Percentiles rank a stretch among this genome's conserved stretches.
Evolutionary conservation across 257 asterid genomes (phyloP).

Genomic region (Fraxinus pennsylvanica): DNA sequence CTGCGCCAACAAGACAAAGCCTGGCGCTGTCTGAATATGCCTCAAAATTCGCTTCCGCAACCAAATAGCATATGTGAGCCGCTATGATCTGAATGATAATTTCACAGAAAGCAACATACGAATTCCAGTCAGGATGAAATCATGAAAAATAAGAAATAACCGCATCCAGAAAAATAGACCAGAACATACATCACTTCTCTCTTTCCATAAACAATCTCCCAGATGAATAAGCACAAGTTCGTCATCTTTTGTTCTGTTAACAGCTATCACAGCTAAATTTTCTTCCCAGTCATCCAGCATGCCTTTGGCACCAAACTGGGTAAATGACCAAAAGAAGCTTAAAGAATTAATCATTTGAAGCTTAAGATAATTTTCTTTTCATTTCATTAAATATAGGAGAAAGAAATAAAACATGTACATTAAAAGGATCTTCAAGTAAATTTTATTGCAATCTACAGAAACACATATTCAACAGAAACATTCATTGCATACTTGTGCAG

Average conservation of each 20-base stretch:
- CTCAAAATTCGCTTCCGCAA: constrained; percentile 90
- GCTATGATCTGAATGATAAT: constrained; percentile 64
- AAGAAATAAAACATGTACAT: not conserved
- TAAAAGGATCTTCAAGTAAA: constrained; percentile 6
- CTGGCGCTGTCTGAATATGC: constrained; percentile 86
- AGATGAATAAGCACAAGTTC: constrained; percentile 95
- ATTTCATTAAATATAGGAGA: constrained; percentile 7
- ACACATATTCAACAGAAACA: constrained; percentile 17
- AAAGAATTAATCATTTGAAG: constrained; percentile 7
- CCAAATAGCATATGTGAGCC: constrained; percentile 94
- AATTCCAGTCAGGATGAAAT: constrained; percentile 10
- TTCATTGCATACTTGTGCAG: constrained; percentile 60
- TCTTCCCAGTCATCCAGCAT: constrained; percentile 98
- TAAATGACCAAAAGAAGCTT: constrained; percentile 19
- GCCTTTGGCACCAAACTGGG: constrained; percentile 65
- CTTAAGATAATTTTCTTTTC: not conserved
- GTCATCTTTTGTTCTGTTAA: constrained; percentile 93
- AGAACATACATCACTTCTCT: constrained; percentile 81
- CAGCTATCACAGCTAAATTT: constrained; percentile 91
- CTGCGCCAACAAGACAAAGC: constrained; percentile 94
- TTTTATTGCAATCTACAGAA: constrained; percentile 9
- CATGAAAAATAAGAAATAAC: constrained; percentile 4
- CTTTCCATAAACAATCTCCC: constrained; percentile 97
- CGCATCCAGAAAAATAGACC: constrained; percentile 10
- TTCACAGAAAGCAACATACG: constrained; percentile 11